Evolutionary conservation across 164 flowering plant genomes (phyloP), one percentile per base, ranked within the genome.

Genomic region (Sedum album): DNA sequence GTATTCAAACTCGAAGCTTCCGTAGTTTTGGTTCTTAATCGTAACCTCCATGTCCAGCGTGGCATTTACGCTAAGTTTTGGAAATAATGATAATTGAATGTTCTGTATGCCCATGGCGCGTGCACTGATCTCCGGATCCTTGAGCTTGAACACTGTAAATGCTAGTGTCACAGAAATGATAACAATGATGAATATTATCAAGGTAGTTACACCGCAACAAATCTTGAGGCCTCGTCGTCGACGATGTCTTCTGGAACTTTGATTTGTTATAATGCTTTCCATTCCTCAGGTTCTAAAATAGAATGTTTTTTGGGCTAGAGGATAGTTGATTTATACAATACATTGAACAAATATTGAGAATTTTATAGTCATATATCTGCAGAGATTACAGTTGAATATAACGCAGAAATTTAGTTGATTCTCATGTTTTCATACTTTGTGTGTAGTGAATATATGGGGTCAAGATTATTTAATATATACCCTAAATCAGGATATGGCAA

Each of bases 141-240:
- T 82, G 1, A 80, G 82, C 73, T 82, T 82, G 41, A 84, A 76
- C 55, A 82, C 11, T 0, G 84, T 81, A 21, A 84, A 31, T 2
- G 66, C 68, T 21, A 84, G 53, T 30, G 75, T 68, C 25, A 76
- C 21, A 5, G 71, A 35, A 31, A 68, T 64, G 18, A 70, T 18
- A 5, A 69, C 35, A 4, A 74, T 0, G 17, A 68, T 26, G 15
- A 74, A 1, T 10, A 79, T 14, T 31, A 82, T 0, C 53, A 78
- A 41, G 46, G 55, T 26, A 11, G 79, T 75, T 13, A 69, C 64
- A 2, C 70, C 71, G 57, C 78, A 71, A 60, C 81, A 80, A 17
- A 73, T 77, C 75, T 75, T 77, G 36, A 79, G 70, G 26, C 76
- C 39, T 77, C 61, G 51, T 20, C 73, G 51, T 28, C 18, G 35